phyloP scores from a whole-genome alignment of 192 early-diverging fungal genomes.

The Lobosporangium transversale region DNA sequence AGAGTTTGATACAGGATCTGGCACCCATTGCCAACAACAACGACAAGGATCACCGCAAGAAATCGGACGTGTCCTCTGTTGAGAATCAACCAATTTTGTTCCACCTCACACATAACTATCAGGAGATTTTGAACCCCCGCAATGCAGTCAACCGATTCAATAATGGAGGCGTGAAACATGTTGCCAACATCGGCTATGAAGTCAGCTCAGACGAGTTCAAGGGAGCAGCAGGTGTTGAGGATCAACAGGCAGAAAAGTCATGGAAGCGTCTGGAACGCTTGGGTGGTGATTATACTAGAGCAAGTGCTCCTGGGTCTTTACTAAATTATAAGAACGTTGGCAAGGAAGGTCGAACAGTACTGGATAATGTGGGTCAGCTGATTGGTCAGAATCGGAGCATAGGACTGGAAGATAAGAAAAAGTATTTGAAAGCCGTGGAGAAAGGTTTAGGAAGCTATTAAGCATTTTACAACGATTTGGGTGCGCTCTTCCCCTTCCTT shows the following conservation, averaged over 20 bases:
- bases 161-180: conserved; percentile 32
- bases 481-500: no score
- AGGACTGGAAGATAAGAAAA: conserved; percentile 52
- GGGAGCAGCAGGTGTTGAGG: conserved; percentile 3
- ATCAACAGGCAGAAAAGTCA: conserved; percentile 34
- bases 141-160: conserved; percentile 38
- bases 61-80: conserved; percentile 16
- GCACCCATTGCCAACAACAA: conserved; percentile 10
- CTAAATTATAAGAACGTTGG: conserved; percentile 1
- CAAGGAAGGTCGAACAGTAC: conserved; percentile 3
- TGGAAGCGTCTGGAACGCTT: conserved; percentile 51
- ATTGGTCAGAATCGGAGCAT: conserved; percentile 48
- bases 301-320: conserved; percentile 27
- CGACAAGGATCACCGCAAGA: conserved; percentile 41
- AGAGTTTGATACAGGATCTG: conserved; percentile 35
- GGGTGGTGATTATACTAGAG: conserved; percentile 45
- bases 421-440: conserved; percentile 36
- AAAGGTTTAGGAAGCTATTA: conserved; percentile 22
- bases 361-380: conserved; percentile 19
- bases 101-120: conserved; percentile 30
- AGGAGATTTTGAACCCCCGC: conserved; percentile 43
- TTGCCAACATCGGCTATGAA: conserved; percentile 23
- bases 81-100: conserved; percentile 30
- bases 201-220: conserved; percentile 26
- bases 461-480: no score